These are phyloP conservation scores for Chrysanthemum lavandulifolium DNA, from an alignment of 129 eudicot genomes.

Conservation along the genomic window DNA sequence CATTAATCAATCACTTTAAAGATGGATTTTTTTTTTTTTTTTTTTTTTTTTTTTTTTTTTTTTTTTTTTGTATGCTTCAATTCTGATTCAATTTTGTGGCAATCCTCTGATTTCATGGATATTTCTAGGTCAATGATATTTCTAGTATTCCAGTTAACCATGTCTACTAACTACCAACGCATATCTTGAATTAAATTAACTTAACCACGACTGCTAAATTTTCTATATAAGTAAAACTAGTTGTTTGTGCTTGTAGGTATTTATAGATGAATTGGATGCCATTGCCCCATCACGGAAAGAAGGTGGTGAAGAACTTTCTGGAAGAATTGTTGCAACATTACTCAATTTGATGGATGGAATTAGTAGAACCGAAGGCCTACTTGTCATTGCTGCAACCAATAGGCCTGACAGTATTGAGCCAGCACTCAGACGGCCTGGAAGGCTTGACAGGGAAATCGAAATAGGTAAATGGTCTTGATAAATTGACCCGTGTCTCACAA, in stretches of 20 bases:
- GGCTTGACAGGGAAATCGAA: constrained; percentile 91
- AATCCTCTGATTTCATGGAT: not conserved
- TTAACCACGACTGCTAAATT: not conserved
- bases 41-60: too few species aligned
- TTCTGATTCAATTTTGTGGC: too few species aligned
- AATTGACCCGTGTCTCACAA: not conserved
- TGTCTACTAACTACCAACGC: too few species aligned
- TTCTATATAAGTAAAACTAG: not conserved
- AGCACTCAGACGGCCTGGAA: constrained; percentile 95
- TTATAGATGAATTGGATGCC: constrained; percentile 97
- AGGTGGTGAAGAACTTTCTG: constrained; percentile 89
- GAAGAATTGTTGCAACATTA: constrained; percentile 88
- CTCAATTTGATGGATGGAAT: constrained; percentile 92
- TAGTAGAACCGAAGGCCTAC: constrained; percentile 59
- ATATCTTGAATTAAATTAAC: too few species aligned
- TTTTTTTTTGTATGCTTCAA: too few species aligned
- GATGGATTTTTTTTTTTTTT: too few species aligned
- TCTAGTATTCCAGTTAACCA: too few species aligned
- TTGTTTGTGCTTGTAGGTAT: constrained; percentile 47
- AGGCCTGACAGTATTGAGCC: constrained; percentile 90
- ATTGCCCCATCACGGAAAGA: constrained; percentile 95
- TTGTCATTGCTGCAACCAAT: constrained; percentile 93
- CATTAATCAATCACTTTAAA: too few species aligned
- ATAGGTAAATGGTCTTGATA: constrained; percentile 39
- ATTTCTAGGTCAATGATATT: not conserved